These are phyloP conservation scores for Adansonia digitata DNA, from an alignment of 345 rosid species.

Conservation along the genomic window DNA sequence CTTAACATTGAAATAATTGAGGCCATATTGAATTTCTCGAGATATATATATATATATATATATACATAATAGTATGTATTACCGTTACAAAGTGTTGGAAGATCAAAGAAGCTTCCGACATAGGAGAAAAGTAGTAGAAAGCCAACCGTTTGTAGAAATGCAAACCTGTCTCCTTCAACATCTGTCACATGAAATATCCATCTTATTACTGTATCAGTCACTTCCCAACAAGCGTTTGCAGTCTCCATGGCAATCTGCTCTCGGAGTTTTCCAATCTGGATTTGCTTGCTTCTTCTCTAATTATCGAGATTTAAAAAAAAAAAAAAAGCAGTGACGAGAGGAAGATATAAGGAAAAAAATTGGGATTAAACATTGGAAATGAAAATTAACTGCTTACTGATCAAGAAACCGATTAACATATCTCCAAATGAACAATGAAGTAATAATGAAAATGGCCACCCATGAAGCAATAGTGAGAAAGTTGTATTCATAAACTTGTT, in stretches of 20 bases:
- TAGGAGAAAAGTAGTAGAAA: neutral
- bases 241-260: neutral
- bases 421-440: conserved; percentile 44
- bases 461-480: conserved; percentile 42
- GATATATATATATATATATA: neutral
- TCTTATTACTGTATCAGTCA: neutral
- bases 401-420: neutral
- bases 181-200: neutral
- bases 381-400: neutral
- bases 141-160: neutral
- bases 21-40: neutral
- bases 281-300: conserved; percentile 1
- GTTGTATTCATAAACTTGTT: conserved; percentile 36
- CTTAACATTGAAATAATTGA: neutral
- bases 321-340: neutral
- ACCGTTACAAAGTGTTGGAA: neutral
- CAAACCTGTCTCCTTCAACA: neutral
- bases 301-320: too few species aligned
- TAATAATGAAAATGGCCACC: conserved; percentile 26
- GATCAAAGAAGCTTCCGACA: neutral
- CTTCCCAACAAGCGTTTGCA: conserved; percentile 11
- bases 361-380: neutral
- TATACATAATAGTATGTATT: neutral
- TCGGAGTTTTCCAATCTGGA: neutral
- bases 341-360: neutral